Evolutionary conservation across 306 rosid genomes (phyloP), one percentile per base, ranked within the genome.

Genomic region (Fragaria vesca): DNA sequence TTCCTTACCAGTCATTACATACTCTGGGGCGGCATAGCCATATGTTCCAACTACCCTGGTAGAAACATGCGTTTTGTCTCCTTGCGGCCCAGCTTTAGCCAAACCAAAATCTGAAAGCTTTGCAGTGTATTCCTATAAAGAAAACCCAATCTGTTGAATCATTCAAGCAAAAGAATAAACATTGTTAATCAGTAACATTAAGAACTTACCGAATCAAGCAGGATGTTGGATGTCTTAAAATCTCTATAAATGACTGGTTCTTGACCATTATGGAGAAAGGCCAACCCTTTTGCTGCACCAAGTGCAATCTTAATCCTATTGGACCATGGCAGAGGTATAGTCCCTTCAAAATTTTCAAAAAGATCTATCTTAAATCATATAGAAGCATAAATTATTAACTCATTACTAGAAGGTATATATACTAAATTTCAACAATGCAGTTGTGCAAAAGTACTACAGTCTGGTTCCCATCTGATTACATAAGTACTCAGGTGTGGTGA

Each of bases 91-190:
- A 17, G 98, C 93, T 90, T 94, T 94, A 16, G 98, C 98, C 74
- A 94, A 91, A 79, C 98, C 98, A 80, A 94, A 94, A 90, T 94
- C 97, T 80, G 98, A 94, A 82, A 94, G 98, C 95, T 94, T 92
- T 21, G 98, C 93, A 85, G 87, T 92, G 84, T 94, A 94, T 79
- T 90, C 98, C 98, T 94, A 77, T 32, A 77, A 57, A 48, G 78
- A 32, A 77, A 66, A 26, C 45, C 67, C 46, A 21, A 46, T 12
- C 13, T 73, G 58, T 50, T 88, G 65, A 81, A 72, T 69, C 78
- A 32, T 42, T 74, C 54, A 60, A 45, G 55, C 36, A 45, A 50
- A 65, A 50, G 13, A 12, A 20, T 36, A 45, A 50, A 28, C 46
- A 70, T 34, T 45, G 16, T 70, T 17, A 36, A 47, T 38, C 46